Evolutionary conservation across 129 eudicot species (phyloP).

Genomic region (Lactuca sativa): DNA sequence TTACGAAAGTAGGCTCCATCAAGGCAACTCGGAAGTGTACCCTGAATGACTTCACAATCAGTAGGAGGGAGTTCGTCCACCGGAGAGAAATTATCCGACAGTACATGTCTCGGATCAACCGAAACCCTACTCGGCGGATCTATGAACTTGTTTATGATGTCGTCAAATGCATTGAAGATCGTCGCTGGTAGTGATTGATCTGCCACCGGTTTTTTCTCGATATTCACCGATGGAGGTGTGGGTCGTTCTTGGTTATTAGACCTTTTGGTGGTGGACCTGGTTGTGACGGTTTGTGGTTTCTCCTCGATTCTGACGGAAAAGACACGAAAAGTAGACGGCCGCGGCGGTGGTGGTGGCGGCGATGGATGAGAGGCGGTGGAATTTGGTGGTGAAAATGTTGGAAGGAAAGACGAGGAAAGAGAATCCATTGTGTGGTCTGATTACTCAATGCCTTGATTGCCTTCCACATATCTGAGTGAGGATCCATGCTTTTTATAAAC

Average conservation of each 20-base stretch:
- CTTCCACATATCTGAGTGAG: slow-evolving; percentile 6
- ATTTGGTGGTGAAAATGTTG: slow-evolving; percentile 31
- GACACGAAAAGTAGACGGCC: slow-evolving; percentile 7
- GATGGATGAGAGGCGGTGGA: slow-evolving; percentile 11
- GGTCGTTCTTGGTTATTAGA: slow-evolving; percentile 8
- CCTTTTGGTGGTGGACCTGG: slow-evolving; percentile 23
- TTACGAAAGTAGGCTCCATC: slow-evolving; percentile 81
- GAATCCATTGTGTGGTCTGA: slow-evolving; percentile 30
- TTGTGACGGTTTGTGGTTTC: slow-evolving; percentile 25
- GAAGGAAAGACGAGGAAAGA: slow-evolving; percentile 42
- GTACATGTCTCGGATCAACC: slow-evolving; percentile 35
- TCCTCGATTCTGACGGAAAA: slow-evolving; percentile 36
- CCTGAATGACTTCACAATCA: slow-evolving; percentile 23
- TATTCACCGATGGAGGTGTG: slow-evolving; percentile 9
- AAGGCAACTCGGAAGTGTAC: slow-evolving; percentile 39
- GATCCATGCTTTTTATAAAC: slow-evolving; percentile 26
- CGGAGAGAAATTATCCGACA: slow-evolving; percentile 39
- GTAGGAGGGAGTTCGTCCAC: slow-evolving; percentile 43
- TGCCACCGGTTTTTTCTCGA: slow-evolving; percentile 15
- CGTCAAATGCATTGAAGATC: slow-evolving; percentile 37
- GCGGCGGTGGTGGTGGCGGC: background rate
- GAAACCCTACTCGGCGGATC: slow-evolving; percentile 37
- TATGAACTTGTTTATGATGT: slow-evolving; percentile 36
- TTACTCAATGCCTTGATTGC: background rate
- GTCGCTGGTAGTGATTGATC: slow-evolving; percentile 41